A percentile compares a stretch with the other conserved stretches of the same genome.
Evolutionary conservation across 768 basidiomycete genomes (phyloP).

Genomic region (Clitopilus passeckerianus): DNA sequence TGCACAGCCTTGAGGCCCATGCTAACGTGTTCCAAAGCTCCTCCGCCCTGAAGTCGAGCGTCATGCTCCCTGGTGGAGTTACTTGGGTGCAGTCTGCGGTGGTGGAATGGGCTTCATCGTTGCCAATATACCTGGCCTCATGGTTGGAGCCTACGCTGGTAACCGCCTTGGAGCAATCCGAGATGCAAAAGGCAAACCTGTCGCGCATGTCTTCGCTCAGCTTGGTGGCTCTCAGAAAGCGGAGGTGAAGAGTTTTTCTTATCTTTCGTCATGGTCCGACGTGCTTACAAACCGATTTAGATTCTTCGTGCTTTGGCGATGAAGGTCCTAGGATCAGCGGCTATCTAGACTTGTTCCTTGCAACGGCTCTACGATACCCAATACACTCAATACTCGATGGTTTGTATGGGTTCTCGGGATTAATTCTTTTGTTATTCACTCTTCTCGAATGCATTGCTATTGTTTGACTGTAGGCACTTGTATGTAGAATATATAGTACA

Average conservation of each 20-base stretch:
- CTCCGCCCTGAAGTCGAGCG: constrained; percentile 79
- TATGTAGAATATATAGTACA: not conserved
- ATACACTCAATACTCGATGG: not conserved
- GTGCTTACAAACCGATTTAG: constrained; percentile 29
- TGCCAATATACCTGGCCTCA: constrained; percentile 81
- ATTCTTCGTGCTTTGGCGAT: constrained; percentile 76
- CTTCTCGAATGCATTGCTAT: not conserved
- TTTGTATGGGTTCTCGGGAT: not conserved
- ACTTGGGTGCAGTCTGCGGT: constrained; percentile 68
- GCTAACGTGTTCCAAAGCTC: constrained; percentile 34
- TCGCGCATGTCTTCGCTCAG: constrained; percentile 81
- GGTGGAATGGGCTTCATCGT: constrained; percentile 58
- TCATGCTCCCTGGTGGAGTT: constrained; percentile 70
- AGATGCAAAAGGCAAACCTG: constrained; percentile 93
- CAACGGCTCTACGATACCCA: not conserved
- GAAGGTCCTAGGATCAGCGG: constrained; percentile 74
- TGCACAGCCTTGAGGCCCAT: not conserved
- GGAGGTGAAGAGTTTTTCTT: constrained; percentile 50
- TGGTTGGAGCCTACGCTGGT: constrained; percentile 84
- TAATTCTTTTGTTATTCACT: not conserved
- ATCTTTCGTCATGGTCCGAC: not conserved
- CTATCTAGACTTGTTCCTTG: not conserved
- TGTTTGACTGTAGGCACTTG: not conserved
- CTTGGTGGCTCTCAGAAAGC: constrained; percentile 79
- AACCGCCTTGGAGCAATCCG: constrained; percentile 88